Evolutionary conservation across 768 basidiomycete genomes (phyloP).

Genomic region (Leccinum fibrillosum): DNA sequence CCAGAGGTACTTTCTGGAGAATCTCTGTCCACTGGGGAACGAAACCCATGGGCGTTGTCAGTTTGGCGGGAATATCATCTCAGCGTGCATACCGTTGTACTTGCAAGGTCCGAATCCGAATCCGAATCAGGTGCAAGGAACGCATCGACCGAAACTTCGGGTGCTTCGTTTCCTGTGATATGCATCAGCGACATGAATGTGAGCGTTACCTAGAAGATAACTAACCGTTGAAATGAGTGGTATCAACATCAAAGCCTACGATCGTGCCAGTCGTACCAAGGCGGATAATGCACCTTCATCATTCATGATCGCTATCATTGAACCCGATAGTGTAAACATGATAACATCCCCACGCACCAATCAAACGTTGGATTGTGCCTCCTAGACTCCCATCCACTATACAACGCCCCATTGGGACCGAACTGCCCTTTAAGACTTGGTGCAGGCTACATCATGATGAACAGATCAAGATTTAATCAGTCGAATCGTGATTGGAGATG

Average conservation of each 20-base stretch:
- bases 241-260: conserved; percentile 89
- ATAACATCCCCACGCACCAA: conserved; percentile 52
- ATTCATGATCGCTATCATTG: conserved; percentile 35
- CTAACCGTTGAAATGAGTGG: conserved; percentile 87
- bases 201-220: neutral
- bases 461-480: neutral
- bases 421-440: conserved; percentile 93
- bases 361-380: conserved; percentile 87
- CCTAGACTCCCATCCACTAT: conserved; percentile 90
- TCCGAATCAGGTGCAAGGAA: conserved; percentile 43
- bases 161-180: conserved; percentile 75
- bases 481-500: neutral
- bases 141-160: conserved; percentile 72
- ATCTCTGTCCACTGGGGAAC: conserved; percentile 70
- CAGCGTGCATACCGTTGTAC: conserved; percentile 49
- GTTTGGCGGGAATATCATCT: neutral
- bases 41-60: neutral
- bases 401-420: conserved; percentile 92
- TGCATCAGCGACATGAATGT: neutral
- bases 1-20: conserved; percentile 70
- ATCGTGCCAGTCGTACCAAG: conserved; percentile 76
- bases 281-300: conserved; percentile 83
- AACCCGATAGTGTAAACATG: too few relatives aligned
- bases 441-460: conserved; percentile 56
- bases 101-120: conserved; percentile 41